Evolutionary conservation across 306 rosid genomes (phyloP).

Genomic region (Lathyrus sativus): DNA sequence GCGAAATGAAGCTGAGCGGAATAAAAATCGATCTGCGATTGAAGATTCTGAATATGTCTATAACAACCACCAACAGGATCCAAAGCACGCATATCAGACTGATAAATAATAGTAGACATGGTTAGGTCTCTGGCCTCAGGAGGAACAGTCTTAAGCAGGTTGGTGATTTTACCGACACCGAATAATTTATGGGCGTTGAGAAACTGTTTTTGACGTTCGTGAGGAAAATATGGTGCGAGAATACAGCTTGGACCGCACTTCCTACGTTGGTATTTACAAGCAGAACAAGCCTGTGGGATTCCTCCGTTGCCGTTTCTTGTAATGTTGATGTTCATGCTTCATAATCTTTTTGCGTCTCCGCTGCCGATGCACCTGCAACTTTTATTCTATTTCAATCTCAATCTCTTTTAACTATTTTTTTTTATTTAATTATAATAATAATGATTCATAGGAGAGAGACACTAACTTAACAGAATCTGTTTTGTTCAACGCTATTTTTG

Average conservation of each 20-base stretch:
- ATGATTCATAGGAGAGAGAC: conserved; percentile 5
- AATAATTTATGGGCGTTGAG: conserved; percentile 71
- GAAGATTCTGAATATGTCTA: conserved; percentile 38
- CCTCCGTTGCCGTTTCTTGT: conserved; percentile 35
- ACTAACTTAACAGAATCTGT: neutral
- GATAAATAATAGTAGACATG: conserved; percentile 55
- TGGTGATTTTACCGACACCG: conserved; percentile 74
- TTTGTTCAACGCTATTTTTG: neutral
- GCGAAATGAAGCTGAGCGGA: conserved; percentile 51
- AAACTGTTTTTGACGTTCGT: conserved; percentile 62
- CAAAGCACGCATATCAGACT: conserved; percentile 65
- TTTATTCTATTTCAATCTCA: neutral
- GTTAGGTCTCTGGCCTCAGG: conserved; percentile 43
- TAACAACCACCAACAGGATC: conserved; percentile 83
- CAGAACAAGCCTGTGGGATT: conserved; percentile 81
- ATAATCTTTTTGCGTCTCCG: neutral
- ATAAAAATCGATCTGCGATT: conserved; percentile 40
- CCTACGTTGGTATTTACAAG: conserved; percentile 77
- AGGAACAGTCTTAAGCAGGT: conserved; percentile 46
- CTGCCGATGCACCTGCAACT: conserved; percentile 8
- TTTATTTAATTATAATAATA: too few species aligned
- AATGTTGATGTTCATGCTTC: conserved; percentile 18
- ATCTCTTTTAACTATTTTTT: neutral
- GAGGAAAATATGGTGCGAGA: conserved; percentile 86
- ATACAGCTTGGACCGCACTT: conserved; percentile 75